Evolutionary conservation across 805 yeast genomes (phyloP), one percentile per base, ranked within the genome.

Genomic region (Wickerhamiella dianesei): DNA sequence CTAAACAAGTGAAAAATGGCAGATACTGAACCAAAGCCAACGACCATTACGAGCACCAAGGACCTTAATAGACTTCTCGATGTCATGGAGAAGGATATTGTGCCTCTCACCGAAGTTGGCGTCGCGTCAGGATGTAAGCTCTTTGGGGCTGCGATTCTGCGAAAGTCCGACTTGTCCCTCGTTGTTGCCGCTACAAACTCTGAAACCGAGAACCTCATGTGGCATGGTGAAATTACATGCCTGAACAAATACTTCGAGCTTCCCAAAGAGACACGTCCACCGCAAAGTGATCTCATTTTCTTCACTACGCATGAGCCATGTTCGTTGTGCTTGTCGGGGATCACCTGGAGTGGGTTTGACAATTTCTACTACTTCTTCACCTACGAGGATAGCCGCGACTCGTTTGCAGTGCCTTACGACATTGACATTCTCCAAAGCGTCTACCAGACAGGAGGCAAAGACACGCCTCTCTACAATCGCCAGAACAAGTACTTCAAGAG

Each of bases 261-360:
- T 3, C 48, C 48, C 35, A 35, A 21, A 6, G 43, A 35, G 4
- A n/a, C 12, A 21, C 53, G 48, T 3, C 55, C 54, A 1, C 19
- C 25, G 9, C 47, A 54, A 19, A 50, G 43, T 19, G 57, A 54
- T 22, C 51, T 54, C 39, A 16, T 53, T n/a, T 54, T 54, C 22
- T n/a, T 52, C 9, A 49, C 57, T 3, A 54, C 57, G 4, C 57
- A 54, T 36, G 57, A 54, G 47, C 57, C 57, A 5, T 54, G 57
- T 47, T 51, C 57, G n/a, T 46, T 54, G 18, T 54, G 57, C 45
- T 41, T 54, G 40, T 47, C 48, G 13, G 57, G 54, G 1, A 53
- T 54, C 35, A 52, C 56, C 21, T 54, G 57, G 57, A 46, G 53
- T 3, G 56, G 56, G 8, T 54, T 54, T 41, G 57, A 54, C 50